phyloP scores from a whole-genome alignment of 305 asterid species.

The Withania somnifera region DNA sequence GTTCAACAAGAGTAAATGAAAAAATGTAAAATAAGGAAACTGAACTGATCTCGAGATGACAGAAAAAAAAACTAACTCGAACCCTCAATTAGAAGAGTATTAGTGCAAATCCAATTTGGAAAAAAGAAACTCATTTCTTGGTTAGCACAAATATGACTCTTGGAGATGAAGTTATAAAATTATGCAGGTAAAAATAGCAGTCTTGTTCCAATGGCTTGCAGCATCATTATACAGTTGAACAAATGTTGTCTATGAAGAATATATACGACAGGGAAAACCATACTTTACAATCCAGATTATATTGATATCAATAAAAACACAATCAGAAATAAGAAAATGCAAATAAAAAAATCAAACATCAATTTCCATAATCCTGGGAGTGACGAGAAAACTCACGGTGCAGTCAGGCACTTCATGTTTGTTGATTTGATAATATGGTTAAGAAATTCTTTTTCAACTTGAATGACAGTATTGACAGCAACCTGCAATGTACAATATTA shows the following conservation, averaged over 20 bases:
- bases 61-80: neutral
- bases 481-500: constrained; percentile 27
- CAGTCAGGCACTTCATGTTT: constrained; percentile 95
- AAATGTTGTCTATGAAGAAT: neutral
- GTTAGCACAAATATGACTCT: neutral
- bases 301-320: neutral
- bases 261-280: neutral
- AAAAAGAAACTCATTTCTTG: neutral
- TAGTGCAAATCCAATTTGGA: neutral
- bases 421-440: constrained; percentile 86
- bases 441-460: constrained; percentile 81
- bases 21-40: neutral
- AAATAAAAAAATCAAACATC: neutral
- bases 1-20: neutral
- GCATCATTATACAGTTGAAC: neutral
- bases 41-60: neutral
- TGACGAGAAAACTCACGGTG: constrained; percentile 40
- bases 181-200: neutral
- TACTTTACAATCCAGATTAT: neutral
- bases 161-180: neutral
- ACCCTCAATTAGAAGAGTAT: neutral
- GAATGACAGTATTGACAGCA: constrained; percentile 70
- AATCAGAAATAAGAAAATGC: neutral
- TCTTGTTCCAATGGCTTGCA: neutral
- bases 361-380: neutral